phyloP scores from a whole-genome alignment of 2,329 filamentous ascomycete species.

The Penicillium palitans region DNA sequence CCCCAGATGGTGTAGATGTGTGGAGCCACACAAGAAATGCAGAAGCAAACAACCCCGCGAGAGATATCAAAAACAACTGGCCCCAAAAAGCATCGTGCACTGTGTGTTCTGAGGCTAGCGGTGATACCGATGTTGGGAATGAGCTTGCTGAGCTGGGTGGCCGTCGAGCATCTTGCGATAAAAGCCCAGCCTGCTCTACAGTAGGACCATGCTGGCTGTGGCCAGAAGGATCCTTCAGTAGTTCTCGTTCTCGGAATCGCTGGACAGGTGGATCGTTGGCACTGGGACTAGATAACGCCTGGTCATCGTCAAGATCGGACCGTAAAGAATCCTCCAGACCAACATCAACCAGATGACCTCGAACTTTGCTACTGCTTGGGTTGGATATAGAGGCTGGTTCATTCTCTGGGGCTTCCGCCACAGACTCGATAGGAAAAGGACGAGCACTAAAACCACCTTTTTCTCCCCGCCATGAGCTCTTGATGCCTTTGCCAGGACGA shows the following conservation, averaged over 20 bases:
- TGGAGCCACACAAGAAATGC: slow-evolving; percentile 89
- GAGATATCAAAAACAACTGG: slow-evolving; percentile 80
- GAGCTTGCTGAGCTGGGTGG: slow-evolving; percentile 53
- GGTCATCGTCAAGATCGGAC: slow-evolving; percentile 46
- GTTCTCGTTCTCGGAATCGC: slow-evolving; percentile 52
- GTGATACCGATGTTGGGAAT: slow-evolving; percentile 57
- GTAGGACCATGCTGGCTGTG: slow-evolving; percentile 48
- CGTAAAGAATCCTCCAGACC: slow-evolving; percentile 69
- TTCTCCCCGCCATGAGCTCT: slow-evolving; percentile 58
- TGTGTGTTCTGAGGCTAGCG: slow-evolving; percentile 67
- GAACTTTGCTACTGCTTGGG: slow-evolving; percentile 56
- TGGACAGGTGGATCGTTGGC: slow-evolving; percentile 56
- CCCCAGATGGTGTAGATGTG: slow-evolving; percentile 68
- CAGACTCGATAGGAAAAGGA: slow-evolving; percentile 36
- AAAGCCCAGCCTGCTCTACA: slow-evolving; percentile 54
- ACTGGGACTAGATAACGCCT: slow-evolving; percentile 41
- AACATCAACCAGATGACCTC: slow-evolving; percentile 76
- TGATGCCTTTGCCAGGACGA: slow-evolving; percentile 51
- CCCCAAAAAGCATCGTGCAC: slow-evolving; percentile 89
- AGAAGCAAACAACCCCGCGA: slow-evolving; percentile 82
- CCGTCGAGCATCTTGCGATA: slow-evolving; percentile 46
- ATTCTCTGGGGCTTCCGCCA: slow-evolving; percentile 39
- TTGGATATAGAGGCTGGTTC: slow-evolving; percentile 31
- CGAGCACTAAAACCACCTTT: slow-evolving; percentile 44
- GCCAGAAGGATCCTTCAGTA: slow-evolving; percentile 39